Conservation (phyloP, 2,329 filamentous ascomycete species). For the Periconia macrospinosa region DNA sequence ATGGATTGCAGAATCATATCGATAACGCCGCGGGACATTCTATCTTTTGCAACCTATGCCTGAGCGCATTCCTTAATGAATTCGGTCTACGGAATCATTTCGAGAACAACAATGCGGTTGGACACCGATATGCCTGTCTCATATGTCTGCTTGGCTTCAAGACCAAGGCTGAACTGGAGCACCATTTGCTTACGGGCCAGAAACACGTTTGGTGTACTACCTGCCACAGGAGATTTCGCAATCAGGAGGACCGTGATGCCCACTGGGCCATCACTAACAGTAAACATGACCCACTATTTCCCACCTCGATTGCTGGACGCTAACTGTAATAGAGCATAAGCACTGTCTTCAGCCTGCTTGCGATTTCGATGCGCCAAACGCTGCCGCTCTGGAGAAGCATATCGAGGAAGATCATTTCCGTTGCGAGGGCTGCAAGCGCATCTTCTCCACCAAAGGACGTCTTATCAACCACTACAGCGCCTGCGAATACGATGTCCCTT, state of each 20-base stretch:
- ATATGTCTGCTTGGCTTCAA: conserved; percentile 32
- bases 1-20: conserved; percentile 39
- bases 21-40: conserved; percentile 33
- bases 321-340: conserved; percentile 21
- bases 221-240: conserved; percentile 30
- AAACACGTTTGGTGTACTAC: conserved; percentile 35
- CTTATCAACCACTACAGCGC: conserved; percentile 24
- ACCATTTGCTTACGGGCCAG: conserved; percentile 23
- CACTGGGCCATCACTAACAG: conserved; percentile 34
- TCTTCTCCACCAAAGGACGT: conserved; percentile 32
- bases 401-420: conserved; percentile 32
- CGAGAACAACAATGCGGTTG: conserved; percentile 33
- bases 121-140: conserved; percentile 31
- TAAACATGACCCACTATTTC: conserved; percentile 7
- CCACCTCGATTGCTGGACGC: not conserved
- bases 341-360: conserved; percentile 38
- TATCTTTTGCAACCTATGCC: conserved; percentile 34
- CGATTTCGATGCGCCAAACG: conserved; percentile 29
- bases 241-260: conserved; percentile 33
- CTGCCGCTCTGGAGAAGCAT: conserved; percentile 23
- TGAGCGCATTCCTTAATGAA: conserved; percentile 37
- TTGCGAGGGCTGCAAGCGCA: conserved; percentile 31
- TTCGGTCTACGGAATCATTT: conserved; percentile 38
- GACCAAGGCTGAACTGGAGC: conserved; percentile 20
- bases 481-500: conserved; percentile 21